Evolutionary conservation across 768 basidiomycete species (phyloP), one percentile per base, ranked within the genome.

Genomic region (Lactarius tabidus): DNA sequence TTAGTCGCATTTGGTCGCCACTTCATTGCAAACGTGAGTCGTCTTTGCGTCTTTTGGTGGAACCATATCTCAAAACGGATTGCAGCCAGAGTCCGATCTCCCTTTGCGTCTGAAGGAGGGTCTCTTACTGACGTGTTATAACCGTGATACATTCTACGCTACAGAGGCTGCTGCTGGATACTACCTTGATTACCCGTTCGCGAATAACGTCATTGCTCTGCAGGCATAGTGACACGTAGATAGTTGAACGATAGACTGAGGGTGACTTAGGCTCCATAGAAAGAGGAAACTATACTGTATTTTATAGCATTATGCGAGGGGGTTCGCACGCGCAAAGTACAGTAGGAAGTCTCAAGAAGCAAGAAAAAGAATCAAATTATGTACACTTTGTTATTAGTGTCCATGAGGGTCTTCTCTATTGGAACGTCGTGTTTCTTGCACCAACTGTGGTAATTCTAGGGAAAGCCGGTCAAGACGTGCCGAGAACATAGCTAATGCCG

Each of bases 401-500:
- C 80, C 94, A 95, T 31, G 89, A 87, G 76, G 52, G 95, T 81
- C 77, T 93, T 97, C 77, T 93, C 91, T 59, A 98, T 85, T 4
- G 95, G 96, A 2, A 98, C 94, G 64, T 90, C 87, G 74, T 95
- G 80, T 65, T 81, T 88, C 77, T 93, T 91, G 76, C 95, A 95
- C 96, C 96, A 99, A 93, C 89, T 38, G 92, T 87, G 0, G 96
- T 98, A 69, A 99, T 93, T 67, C 95, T 93, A 68, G 17, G 33
- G n/a, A 62, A n/a, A 61, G 36, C 57, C 43, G 20, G 61, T 41
- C 28, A 43, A 59, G 18, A 29, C 17, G 39, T 63, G n/a, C 33
- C 33, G 23, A 7, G 6, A 17, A 23, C 33, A 8, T 33, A 33
- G 33, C 33, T 33, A 4, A 33, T 23, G n/a, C 48, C 26, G 48